Evolutionary conservation across 2,329 filamentous ascomycete genomes (phyloP).

Genomic region (Cyphellophora europaea): DNA sequence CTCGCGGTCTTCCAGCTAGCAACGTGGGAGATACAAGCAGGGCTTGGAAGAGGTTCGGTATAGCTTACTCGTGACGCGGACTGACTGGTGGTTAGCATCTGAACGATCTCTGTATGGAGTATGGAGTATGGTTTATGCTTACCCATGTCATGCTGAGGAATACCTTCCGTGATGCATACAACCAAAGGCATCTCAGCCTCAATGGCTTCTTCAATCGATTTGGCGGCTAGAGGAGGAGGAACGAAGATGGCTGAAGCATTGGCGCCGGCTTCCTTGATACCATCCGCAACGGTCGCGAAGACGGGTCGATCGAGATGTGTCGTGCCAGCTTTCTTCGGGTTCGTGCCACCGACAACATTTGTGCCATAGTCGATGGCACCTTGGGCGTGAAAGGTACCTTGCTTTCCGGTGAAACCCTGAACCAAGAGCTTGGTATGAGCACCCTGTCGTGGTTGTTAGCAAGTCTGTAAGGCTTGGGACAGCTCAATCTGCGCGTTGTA

Average conservation of each 20-base stretch:
- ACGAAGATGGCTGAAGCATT: conserved; percentile 93
- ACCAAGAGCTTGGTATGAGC: conserved; percentile 86
- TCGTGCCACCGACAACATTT: conserved; percentile 94
- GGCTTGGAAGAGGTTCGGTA: too few relatives aligned
- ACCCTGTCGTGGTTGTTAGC: conserved; percentile 87
- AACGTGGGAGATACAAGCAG: too few relatives aligned
- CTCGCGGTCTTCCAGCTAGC: too few relatives aligned
- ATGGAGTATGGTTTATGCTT: neutral
- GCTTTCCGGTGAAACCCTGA: conserved; percentile 82
- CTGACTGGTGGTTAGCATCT: too few relatives aligned
- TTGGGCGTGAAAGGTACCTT: conserved; percentile 69
- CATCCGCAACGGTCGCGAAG: conserved; percentile 81
- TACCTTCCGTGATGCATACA: conserved; percentile 50
- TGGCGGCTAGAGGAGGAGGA: conserved; percentile 78
- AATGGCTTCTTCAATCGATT: conserved; percentile 94
- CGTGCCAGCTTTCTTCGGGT: conserved; percentile 94
- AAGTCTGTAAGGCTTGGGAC: conserved; percentile 36
- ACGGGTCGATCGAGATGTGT: conserved; percentile 87
- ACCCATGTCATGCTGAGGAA: conserved; percentile 66
- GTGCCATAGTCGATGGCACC: conserved; percentile 99
- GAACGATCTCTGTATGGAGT: too few relatives aligned
- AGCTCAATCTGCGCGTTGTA: too few relatives aligned
- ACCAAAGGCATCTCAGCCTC: conserved; percentile 86
- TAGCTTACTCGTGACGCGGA: neutral
- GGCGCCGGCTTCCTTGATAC: conserved; percentile 81